Evolutionary conservation across 257 asterid species (phyloP).

Genomic region (Przewalskia tangutica): DNA sequence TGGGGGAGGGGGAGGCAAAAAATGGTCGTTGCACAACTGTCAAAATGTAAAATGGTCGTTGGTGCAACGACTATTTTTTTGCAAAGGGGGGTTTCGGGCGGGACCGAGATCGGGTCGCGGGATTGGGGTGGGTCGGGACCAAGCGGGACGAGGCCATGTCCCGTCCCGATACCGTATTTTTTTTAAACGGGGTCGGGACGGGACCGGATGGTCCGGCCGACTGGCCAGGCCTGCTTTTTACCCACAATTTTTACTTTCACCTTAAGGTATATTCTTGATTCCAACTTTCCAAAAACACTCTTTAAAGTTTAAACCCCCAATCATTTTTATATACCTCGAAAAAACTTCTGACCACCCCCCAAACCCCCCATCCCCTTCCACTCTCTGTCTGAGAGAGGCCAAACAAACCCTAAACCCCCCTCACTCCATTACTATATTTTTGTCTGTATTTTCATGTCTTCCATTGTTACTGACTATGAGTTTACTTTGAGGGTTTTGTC

Average conservation of each 20-base stretch:
- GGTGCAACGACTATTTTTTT: too few species aligned
- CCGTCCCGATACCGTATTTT: too few species aligned
- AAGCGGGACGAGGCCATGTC: too few species aligned
- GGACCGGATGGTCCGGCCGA: too few species aligned
- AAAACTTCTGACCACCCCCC: not conserved
- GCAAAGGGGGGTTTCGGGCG: too few species aligned
- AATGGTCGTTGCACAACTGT: too few species aligned
- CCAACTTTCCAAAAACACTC: not conserved
- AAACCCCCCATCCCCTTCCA: not conserved
- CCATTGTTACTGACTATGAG: not conserved
- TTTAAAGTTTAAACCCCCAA: not conserved
- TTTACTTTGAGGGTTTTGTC: not conserved
- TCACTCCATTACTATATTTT: not conserved
- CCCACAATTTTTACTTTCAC: not conserved
- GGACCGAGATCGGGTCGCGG: too few species aligned
- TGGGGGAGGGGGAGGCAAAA: too few species aligned
- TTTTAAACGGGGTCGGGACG: too few species aligned
- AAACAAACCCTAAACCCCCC: conserved; percentile 6
- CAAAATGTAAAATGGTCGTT: too few species aligned
- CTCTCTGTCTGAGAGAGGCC: not conserved
- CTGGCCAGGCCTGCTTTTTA: too few species aligned
- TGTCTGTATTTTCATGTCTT: conserved; percentile 2
- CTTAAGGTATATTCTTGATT: not conserved
- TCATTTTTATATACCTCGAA: not conserved
- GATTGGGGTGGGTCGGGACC: too few species aligned